Conservation (phyloP, 1,284 basidiomycete species). For the Cryptococcus sp. region DNA sequence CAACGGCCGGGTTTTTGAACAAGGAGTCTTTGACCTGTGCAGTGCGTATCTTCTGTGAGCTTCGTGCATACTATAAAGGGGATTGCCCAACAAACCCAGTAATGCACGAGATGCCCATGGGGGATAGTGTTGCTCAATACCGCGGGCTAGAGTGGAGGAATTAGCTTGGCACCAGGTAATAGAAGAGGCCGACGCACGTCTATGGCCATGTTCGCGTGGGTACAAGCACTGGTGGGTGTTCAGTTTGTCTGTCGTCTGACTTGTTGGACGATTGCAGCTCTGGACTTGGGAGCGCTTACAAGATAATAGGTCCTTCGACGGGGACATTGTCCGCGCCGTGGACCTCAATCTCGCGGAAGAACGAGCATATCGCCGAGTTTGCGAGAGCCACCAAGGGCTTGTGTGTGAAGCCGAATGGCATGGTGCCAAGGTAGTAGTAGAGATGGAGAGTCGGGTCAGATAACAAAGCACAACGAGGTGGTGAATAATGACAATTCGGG, state of each 20-base stretch:
- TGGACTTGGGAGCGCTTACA: constrained; percentile 57
- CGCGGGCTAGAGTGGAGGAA: constrained; percentile 33
- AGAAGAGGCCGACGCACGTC: constrained; percentile 62
- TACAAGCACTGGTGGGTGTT: constrained; percentile 61
- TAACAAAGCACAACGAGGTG: background rate
- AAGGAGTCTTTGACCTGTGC: constrained; percentile 55
- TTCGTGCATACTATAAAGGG: no score
- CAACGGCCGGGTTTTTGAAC: constrained; percentile 71
- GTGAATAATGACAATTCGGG: background rate
- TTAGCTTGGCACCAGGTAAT: background rate
- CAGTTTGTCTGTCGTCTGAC: background rate
- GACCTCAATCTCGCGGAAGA: constrained; percentile 80
- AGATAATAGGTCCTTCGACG: constrained; percentile 74
- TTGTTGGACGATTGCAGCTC: background rate
- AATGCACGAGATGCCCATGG: constrained; percentile 61
- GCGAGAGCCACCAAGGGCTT: constrained; percentile 66
- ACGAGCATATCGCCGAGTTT: constrained; percentile 69
- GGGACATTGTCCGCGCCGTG: constrained; percentile 83
- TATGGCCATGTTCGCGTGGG: constrained; percentile 89
- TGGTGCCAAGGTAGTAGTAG: constrained; percentile 12
- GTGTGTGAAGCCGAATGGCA: constrained; percentile 58
- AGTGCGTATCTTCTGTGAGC: background rate
- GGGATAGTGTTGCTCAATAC: constrained; percentile 46
- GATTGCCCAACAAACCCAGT: constrained; percentile 78
- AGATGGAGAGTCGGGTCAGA: background rate